Percentiles rank a stretch among this genome's conserved stretches.
These are phyloP conservation scores for Elongisporangium prolatum DNA, from an alignment of 352 stramenopile genomes.

Conservation along the genomic window DNA sequence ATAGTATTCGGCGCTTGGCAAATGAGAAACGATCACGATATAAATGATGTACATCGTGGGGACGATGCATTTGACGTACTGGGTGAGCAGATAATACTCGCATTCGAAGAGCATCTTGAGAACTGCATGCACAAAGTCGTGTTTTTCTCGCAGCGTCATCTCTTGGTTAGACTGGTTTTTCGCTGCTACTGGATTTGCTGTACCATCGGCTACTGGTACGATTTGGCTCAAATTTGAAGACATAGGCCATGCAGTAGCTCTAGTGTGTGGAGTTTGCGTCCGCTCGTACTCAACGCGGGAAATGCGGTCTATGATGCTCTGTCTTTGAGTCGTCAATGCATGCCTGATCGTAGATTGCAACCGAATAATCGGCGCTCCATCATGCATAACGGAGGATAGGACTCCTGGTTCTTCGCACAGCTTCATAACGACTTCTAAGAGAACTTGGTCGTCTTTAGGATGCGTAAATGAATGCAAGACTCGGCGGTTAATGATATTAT, in stretches of 20 bases:
- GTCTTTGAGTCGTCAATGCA: not conserved
- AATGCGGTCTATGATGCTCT: not conserved
- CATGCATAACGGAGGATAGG: not conserved
- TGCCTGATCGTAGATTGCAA: not conserved
- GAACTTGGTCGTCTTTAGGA: no score
- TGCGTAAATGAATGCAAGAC: no score
- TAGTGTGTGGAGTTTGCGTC: no score
- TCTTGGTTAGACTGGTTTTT: not conserved
- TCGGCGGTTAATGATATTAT: no score
- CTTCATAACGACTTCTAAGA: not conserved
- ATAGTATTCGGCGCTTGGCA: conserved; percentile 14
- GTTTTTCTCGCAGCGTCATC: not conserved
- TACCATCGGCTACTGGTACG: not conserved
- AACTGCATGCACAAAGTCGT: not conserved
- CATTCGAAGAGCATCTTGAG: conserved; percentile 19
- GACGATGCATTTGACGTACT: conserved; percentile 22
- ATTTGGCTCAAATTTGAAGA: not conserved
- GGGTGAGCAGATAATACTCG: conserved; percentile 17
- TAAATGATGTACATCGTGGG: conserved; percentile 18
- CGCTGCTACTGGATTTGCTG: not conserved
- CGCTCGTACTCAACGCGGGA: not conserved
- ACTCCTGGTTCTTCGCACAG: not conserved
- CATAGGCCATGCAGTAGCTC: not conserved
- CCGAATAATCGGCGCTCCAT: not conserved
- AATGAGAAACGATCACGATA: conserved; percentile 9